Evolutionary conservation across 768 basidiomycete genomes (phyloP).

Genomic region (Leucosporidium yakuticum): DNA sequence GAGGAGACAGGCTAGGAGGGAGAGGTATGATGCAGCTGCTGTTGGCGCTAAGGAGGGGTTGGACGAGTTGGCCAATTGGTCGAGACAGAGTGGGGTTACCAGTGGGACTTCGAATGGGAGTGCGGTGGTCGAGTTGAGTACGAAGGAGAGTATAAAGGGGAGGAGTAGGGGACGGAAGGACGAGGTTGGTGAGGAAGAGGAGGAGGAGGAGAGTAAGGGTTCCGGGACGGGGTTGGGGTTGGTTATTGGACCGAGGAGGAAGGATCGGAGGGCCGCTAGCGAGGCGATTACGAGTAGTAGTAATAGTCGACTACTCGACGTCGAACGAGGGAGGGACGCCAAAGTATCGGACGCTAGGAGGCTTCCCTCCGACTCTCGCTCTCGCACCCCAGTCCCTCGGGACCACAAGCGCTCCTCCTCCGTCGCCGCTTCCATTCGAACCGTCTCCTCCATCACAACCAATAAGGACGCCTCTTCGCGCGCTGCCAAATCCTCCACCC

Average conservation of each 20-base stretch:
- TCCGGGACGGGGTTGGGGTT: not conserved
- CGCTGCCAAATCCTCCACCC: not conserved
- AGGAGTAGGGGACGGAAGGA: not conserved
- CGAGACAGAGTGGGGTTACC: constrained; percentile 2
- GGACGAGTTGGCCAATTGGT: not conserved
- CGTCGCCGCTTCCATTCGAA: constrained; percentile 13
- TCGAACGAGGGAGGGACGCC: not conserved
- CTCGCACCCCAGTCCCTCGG: constrained; percentile 2
- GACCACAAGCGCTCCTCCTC: not conserved
- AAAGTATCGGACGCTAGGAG: not conserved
- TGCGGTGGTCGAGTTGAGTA: not conserved
- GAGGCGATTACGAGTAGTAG: too few relatives aligned
- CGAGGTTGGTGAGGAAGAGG: not conserved
- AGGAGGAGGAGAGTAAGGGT: not conserved
- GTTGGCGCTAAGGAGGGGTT: constrained; percentile 14
- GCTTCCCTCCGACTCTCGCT: not conserved
- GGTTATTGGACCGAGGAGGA: too few relatives aligned
- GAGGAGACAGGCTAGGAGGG: constrained; percentile 11
- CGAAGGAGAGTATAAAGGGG: not conserved
- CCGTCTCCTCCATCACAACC: not conserved
- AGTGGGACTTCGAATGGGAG: not conserved
- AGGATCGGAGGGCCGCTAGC: too few relatives aligned
- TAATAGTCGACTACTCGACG: too few relatives aligned
- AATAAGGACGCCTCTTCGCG: not conserved
- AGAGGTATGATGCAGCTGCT: constrained; percentile 23